Conservation (phyloP, 345 rosid species). For the Sapria himalayana region DNA sequence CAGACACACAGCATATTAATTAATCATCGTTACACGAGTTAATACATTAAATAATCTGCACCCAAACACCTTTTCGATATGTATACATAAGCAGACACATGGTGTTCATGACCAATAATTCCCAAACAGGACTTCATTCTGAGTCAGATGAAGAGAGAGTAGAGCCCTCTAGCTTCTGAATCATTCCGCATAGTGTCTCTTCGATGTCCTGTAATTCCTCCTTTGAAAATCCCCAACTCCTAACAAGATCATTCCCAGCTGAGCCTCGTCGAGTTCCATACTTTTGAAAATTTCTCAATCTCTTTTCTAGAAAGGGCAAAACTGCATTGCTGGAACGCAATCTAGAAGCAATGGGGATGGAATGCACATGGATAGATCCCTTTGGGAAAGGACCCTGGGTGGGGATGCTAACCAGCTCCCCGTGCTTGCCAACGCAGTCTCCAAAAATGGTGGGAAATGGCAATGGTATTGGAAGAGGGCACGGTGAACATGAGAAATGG, state of each 20-base stretch:
- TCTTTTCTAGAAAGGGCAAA: conserved; percentile 46
- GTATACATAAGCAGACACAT: too few relatives aligned
- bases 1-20: too few relatives aligned
- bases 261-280: conserved; percentile 47
- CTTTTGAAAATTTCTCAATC: conserved; percentile 31
- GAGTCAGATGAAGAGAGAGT: conserved; percentile 34
- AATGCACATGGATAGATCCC: conserved; percentile 63
- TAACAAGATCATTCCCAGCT: conserved; percentile 35
- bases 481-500: conserved; percentile 42
- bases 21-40: too few relatives aligned
- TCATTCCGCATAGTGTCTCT: conserved; percentile 50
- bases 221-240: conserved; percentile 67
- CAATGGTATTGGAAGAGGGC: conserved; percentile 80
- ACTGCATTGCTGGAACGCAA: conserved; percentile 46
- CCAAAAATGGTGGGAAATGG: conserved; percentile 83
- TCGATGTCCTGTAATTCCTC: conserved; percentile 65
- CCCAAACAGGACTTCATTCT: conserved; percentile 23
- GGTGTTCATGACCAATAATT: too few relatives aligned
- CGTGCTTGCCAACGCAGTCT: conserved; percentile 36
- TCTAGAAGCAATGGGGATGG: conserved; percentile 53
- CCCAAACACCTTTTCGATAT: too few relatives aligned
- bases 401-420: conserved; percentile 50
- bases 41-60: too few relatives aligned
- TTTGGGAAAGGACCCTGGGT: conserved; percentile 17
- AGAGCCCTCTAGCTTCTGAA: conserved; percentile 22